Conservation (phyloP, 495 filamentous ascomycete genomes). For the Schizothecium vesticola region DNA sequence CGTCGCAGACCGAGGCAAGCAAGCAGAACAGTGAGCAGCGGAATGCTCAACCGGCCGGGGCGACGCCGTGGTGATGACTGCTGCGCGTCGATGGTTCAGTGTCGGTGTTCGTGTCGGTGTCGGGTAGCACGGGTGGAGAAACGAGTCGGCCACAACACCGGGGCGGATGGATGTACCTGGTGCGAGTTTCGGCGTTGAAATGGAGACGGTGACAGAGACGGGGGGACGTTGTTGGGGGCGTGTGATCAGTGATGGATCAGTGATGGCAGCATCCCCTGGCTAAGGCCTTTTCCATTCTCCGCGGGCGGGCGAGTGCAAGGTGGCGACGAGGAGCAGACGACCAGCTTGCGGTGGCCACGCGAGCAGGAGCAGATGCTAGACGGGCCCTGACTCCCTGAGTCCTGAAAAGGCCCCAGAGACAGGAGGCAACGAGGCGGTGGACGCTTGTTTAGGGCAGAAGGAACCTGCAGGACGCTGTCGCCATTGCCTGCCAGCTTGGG, state of each 20-base stretch:
- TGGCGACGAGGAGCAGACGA: constrained; percentile 1
- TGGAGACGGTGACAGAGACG: not conserved
- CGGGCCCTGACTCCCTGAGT: not conserved
- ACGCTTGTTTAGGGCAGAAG: not conserved
- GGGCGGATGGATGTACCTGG: not conserved
- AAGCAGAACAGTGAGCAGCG: not conserved
- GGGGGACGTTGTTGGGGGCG: not conserved
- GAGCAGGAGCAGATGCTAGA: not conserved
- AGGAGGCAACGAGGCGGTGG: not conserved
- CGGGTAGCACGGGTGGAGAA: not conserved
- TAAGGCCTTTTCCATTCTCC: constrained; percentile 4
- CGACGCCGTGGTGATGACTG: not conserved
- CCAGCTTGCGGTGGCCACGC: constrained; percentile 2
- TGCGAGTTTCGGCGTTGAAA: not conserved
- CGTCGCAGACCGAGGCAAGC: not conserved
- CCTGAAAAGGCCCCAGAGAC: not conserved
- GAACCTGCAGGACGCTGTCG: not conserved
- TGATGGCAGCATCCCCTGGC: constrained; percentile 9
- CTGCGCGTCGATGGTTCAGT: not conserved
- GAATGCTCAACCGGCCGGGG: not conserved
- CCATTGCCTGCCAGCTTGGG: not conserved
- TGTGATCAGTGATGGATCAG: not conserved
- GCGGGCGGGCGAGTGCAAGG: not conserved
- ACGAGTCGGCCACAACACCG: not conserved
- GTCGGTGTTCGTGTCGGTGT: not conserved